Conservation (phyloP, 371 early-diverging fungal genomes). For the Apophysomyces sp. region DNA sequence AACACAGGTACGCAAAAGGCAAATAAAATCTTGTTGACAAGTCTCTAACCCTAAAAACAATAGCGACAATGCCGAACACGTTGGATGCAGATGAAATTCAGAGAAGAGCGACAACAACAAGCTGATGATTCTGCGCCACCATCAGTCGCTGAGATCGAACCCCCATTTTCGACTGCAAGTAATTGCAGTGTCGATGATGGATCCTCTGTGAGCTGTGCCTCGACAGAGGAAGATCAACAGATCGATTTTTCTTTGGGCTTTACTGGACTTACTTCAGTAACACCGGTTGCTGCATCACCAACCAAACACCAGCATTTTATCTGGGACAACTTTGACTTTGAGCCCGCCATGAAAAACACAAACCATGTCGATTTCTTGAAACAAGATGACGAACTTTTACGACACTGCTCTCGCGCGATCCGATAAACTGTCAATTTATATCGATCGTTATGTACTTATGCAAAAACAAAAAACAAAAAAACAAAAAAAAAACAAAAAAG, state of each 20-base stretch:
- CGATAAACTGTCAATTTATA: neutral
- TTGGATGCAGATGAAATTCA: conserved; percentile 49
- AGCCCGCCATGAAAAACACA: neutral
- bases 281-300: neutral
- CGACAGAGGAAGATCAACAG: neutral
- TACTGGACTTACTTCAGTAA: neutral
- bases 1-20: conserved; percentile 32
- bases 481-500: too few relatives aligned
- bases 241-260: neutral
- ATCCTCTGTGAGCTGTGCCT: neutral
- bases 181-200: neutral
- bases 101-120: conserved; percentile 7
- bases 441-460: neutral
- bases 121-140: neutral
- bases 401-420: conserved; percentile 1
- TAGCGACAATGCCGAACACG: conserved; percentile 61
- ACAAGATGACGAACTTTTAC: conserved; percentile 1
- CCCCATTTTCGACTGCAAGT: neutral
- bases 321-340: neutral
- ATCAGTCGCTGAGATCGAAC: neutral
- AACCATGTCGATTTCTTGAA: neutral
- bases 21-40: neutral
- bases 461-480: too few relatives aligned
- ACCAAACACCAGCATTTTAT: neutral
- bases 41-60: neutral